Conservation (phyloP, 768 basidiomycete species). For the Kwoniella mangroviensis region DNA sequence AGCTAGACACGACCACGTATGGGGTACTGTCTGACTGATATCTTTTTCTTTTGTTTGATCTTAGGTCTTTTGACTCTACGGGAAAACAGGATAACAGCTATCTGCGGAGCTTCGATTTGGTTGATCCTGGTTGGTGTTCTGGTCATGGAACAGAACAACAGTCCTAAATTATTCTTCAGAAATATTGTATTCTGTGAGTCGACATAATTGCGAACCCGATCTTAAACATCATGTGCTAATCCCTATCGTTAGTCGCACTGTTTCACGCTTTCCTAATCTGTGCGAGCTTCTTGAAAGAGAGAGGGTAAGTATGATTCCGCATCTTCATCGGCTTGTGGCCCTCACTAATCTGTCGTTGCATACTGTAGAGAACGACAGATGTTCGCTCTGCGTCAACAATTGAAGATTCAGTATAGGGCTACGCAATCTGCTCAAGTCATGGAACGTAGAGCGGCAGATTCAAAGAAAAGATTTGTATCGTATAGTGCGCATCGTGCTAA, state of each 20-base stretch:
- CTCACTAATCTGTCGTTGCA: not conserved
- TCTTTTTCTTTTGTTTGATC: not conserved
- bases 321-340: not conserved
- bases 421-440: constrained; percentile 75
- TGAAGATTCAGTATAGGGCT: constrained; percentile 73
- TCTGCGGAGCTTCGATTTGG: constrained; percentile 52
- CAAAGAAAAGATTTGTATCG: constrained; percentile 73
- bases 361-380: constrained; percentile 64
- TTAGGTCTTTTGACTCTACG: constrained; percentile 58
- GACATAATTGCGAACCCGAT: too few species aligned
- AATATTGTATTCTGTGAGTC: constrained; percentile 56
- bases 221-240: too few species aligned
- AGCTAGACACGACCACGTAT: too few species aligned
- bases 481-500: constrained; percentile 52
- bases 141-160: constrained; percentile 40
- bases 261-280: constrained; percentile 82
- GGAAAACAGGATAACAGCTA: constrained; percentile 51
- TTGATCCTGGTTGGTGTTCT: constrained; percentile 48
- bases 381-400: constrained; percentile 72
- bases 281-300: constrained; percentile 62
- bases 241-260: constrained; percentile 67
- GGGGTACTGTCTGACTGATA: too few species aligned
- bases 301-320: constrained; percentile 27
- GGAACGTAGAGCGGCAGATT: constrained; percentile 74
- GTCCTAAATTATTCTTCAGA: constrained; percentile 60